Evolutionary conservation across 306 rosid genomes (phyloP).

Genomic region (Quercus dentata): DNA sequence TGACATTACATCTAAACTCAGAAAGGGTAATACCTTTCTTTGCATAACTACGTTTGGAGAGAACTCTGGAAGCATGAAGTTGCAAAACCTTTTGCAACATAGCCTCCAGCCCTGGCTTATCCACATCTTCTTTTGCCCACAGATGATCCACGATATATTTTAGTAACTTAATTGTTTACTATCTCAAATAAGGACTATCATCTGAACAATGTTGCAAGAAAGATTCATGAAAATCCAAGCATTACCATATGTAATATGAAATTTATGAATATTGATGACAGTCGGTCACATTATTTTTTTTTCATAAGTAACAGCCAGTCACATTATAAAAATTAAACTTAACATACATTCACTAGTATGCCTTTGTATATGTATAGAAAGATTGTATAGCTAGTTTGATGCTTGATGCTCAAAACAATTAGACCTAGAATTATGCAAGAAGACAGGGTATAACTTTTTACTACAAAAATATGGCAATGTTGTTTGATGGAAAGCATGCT

Average conservation of each 20-base stretch:
- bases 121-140: slow-evolving; percentile 92
- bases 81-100: slow-evolving; percentile 95
- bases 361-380: neutral
- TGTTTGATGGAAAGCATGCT: neutral
- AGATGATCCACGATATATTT: slow-evolving; percentile 29
- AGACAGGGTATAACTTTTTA: neutral
- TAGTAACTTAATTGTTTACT: slow-evolving; percentile 2
- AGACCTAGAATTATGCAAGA: neutral
- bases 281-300: neutral
- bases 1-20: neutral
- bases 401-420: neutral
- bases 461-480: neutral
- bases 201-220: slow-evolving; percentile 8
- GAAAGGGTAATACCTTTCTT: slow-evolving; percentile 51
- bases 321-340: neutral
- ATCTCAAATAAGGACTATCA: slow-evolving; percentile 2
- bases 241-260: neutral
- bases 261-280: neutral
- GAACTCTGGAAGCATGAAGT: slow-evolving; percentile 82
- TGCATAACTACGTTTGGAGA: slow-evolving; percentile 79
- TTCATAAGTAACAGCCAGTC: neutral
- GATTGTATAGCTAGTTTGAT: neutral
- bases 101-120: slow-evolving; percentile 96
- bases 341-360: neutral
- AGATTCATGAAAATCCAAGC: slow-evolving; percentile 5